Base-by-base conservation (phyloP, 495 filamentous ascomycete species). In the Cercophora newfieldiana region DNA sequence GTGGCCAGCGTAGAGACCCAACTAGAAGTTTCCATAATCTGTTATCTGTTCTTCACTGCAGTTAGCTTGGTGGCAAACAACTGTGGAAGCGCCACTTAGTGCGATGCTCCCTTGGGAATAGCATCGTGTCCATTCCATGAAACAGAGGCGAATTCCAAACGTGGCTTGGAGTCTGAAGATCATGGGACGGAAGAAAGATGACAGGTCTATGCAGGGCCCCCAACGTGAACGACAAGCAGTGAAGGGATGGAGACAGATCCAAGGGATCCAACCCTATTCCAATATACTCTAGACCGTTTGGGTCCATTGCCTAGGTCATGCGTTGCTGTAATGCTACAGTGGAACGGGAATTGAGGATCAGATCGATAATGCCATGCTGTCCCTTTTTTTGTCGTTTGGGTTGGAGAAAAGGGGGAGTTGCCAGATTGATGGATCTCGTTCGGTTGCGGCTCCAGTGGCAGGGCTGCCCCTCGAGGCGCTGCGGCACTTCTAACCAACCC, bases 321-420 rank as follows among this genome's bases (percentile, higher is more conserved):
- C 37, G 4, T 14, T 53, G 50, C 50, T 26, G 50, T 19, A n/a
- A 24, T 53, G n/a, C 50, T 2, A 24, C 19, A 57, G 54, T n/a
- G 25, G 1, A 30, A 47, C 18, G 21, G 50, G 48, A 54, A 59
- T 47, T 16, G 63, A 53, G 25, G 14, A 22, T 4, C 8, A 59
- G 47, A 59, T 25, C 51, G 56, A 68, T 68, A 61, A 65, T 61
- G 61, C 51, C 59, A 67, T 59, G 59, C 26, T 67, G 65, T 67
- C 57, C 48, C 47, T 33, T 61, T 6, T 44, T n/a, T n/a, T n/a
- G n/a, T n/a, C n/a, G n/a, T n/a, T n/a, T n/a, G n/a, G 22, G 26
- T 48, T 47, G 30, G 31, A 1, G 30, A 16, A 48, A 48, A 24
- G 21, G 51, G 30, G 37, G 25, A 24, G 53, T 22, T 44, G 18